Evolutionary conservation across 495 filamentous ascomycete species (phyloP), one percentile per base, ranked within the genome.

Genomic region (Aspergillus bridgeri): DNA sequence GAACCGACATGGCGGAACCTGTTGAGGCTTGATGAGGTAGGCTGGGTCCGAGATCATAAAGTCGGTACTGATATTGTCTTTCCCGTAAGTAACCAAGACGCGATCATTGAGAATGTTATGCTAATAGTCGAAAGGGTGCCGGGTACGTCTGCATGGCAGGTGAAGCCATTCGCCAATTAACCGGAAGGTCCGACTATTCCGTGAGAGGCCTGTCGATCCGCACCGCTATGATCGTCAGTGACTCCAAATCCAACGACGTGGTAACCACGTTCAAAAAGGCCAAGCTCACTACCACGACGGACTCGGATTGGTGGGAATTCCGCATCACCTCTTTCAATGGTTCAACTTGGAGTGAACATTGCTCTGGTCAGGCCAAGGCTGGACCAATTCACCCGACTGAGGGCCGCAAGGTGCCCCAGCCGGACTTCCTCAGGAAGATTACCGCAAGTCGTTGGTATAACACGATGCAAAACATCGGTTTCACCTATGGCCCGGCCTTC

Each of bases 281-380:
- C 21, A 19, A 23, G 6, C 44, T 47, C 6, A 47, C 48, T 27
- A 50, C 20, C 24, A 18, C 48, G 20, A 23, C 17, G 22, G 48
- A 23, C 3, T 50, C 48, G 3, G 24, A 24, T 11, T 50, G 48
- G 48, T 24, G 17, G 19, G 48, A 27, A 3, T 50, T 50, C 48
- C 23, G 19, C n/a, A 50, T 50, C 48, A 27, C 21, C 21, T 50
- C 48, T 1, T n/a, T 24, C 48, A 27, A 50, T 9, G 20, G 21
- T 20, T 22, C 20, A 3, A 18, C 48, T 13, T 50, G 48, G 48
- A 50, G 19, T 7, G 24, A 50, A 23, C 48, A 50, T 27, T 79
- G 76, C 47, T 54, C 51, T 6, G 79, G 79, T 0, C 61, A 74
- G 24, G 72, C 27, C 11, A 43, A 44, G 15, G 48, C 38, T 20